Conservation (phyloP, 768 basidiomycete species). For the Tylopilus balloui region DNA sequence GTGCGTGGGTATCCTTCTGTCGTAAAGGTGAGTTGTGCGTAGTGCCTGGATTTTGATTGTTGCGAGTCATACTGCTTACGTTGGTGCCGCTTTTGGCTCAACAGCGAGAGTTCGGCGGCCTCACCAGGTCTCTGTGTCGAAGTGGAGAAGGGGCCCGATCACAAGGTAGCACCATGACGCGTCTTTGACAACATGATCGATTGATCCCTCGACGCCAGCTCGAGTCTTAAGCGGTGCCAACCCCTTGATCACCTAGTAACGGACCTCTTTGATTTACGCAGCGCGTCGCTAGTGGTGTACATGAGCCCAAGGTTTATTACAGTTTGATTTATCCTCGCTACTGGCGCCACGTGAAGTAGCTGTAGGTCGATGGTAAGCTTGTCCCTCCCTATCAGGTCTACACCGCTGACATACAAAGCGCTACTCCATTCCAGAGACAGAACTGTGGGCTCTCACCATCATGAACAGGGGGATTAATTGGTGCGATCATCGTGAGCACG, state of each 20-base stretch:
- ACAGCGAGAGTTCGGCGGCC: not conserved
- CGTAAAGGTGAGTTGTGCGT: not conserved
- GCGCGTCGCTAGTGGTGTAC: not conserved
- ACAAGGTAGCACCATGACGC: no score
- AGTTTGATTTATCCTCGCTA: no score
- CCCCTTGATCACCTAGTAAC: not conserved
- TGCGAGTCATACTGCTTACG: slow-evolving; percentile 5
- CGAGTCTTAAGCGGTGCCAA: not conserved
- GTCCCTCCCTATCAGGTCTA: not conserved
- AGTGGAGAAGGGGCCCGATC: no score
- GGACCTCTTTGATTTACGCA: not conserved
- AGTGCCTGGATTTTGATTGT: not conserved
- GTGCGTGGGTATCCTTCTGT: not conserved
- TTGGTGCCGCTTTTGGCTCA: not conserved
- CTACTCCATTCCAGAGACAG: no score
- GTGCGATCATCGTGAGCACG: slow-evolving; percentile 4
- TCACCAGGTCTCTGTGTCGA: no score
- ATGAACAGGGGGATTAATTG: not conserved
- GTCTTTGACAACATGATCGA: no score
- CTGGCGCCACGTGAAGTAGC: no score
- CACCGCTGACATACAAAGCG: no score
- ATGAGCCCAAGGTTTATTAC: no score
- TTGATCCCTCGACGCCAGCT: no score
- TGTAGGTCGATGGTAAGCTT: slow-evolving; percentile 14
- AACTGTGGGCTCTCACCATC: no score